Base-by-base conservation (phyloP, 371 early-diverging fungal genomes). In the Batkoa obscura region DNA sequence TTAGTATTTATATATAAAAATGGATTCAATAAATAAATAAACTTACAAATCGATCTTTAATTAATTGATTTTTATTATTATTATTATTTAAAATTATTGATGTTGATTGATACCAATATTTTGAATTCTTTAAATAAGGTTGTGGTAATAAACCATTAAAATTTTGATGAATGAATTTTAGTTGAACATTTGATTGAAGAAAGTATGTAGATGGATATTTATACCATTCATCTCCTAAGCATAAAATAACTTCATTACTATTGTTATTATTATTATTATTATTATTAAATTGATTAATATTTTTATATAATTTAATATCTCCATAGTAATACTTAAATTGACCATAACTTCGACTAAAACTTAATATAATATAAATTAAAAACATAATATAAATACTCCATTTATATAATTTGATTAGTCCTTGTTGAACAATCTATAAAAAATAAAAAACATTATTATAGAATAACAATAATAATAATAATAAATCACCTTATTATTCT, bases 161-260 rank as follows among this genome's bases (percentile, higher is more conserved):
- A 5, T 71, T 63, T 37, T 74, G 72, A 64, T 73, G 69, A 54
- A 84, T 60, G 55, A 81, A 77, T 43, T 70, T 72, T 32, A 87
- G 58, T 4, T 74, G 69, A 13, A 73, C 71, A 45, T 73, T 73
- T 23, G 68, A 64, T 0, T 90, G 94, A 17, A 94, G 64, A 61
- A 89, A 87, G 69, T 81, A 94, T 58, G 90, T 89, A 3, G 83
- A 76, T 0, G 92, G 92, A 67, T 89, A 94, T 17, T 90, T 69
- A 62, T 90, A 83, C 97, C 97, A 96, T 61, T 92, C 97, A 59
- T 81, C 83, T 37, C 89, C 94, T 43, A 94, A 71, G 64, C 95
- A 96, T 5, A 95, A 72, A 17, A 66, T 74, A 31, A 70, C 58
- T 35, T 66, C 58, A 33, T 60, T 17, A 34, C 51, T 34, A 38